phyloP scores from a whole-genome alignment of 2,329 filamentous ascomycete genomes.

The Colletotrichum plurivorum region DNA sequence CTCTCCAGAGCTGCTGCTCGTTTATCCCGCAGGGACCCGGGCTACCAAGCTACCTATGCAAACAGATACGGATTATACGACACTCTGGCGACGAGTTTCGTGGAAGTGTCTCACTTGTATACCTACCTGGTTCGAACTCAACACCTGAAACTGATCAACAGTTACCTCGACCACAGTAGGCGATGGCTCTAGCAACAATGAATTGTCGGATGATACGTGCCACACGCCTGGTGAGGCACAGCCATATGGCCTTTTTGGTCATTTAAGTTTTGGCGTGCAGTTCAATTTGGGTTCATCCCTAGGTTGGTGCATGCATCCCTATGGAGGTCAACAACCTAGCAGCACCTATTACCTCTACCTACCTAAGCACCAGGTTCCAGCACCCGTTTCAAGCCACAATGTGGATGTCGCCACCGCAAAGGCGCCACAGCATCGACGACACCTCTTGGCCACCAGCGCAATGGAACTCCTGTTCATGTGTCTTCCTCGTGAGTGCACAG shows the following conservation, averaged over 20 bases:
- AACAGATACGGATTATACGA: neutral
- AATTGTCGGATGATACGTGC: too few relatives aligned
- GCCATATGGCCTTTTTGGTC: neutral
- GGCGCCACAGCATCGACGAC: constrained; percentile 38
- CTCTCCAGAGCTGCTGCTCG: neutral
- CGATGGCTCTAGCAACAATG: too few relatives aligned
- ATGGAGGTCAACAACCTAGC: too few relatives aligned
- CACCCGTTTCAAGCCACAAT: constrained; percentile 31
- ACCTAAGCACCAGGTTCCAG: neutral
- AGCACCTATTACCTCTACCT: too few relatives aligned
- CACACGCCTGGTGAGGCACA: neutral
- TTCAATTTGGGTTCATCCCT: constrained; percentile 28
- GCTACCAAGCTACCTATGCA: neutral
- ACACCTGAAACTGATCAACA: too few relatives aligned
- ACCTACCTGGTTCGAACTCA: neutral
- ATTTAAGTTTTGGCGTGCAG: constrained; percentile 25
- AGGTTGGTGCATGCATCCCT: too few relatives aligned
- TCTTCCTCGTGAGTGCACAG: too few relatives aligned
- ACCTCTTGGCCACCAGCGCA: constrained; percentile 15
- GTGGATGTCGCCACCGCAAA: constrained; percentile 30
- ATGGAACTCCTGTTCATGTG: too few relatives aligned
- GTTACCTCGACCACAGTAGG: too few relatives aligned
- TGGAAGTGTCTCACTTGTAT: neutral
- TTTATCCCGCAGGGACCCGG: neutral
- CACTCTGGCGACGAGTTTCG: neutral